These are phyloP conservation scores for Diaporthe citriasiana DNA, from an alignment of 2,329 filamentous ascomycete species.

Conservation along the genomic window DNA sequence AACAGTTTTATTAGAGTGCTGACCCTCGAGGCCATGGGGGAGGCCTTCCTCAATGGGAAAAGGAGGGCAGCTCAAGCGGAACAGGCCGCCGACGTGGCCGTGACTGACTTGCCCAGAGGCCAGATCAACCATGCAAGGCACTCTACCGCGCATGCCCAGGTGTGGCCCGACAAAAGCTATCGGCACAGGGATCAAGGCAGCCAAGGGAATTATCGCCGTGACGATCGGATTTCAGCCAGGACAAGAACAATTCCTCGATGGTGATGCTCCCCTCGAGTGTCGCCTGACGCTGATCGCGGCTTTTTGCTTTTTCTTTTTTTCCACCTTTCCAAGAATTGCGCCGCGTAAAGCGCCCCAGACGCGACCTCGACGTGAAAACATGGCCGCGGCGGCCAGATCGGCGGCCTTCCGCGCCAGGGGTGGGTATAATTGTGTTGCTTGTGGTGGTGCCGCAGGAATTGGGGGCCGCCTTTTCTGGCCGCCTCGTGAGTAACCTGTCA, in stretches of 20 bases:
- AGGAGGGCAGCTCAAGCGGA: conserved; percentile 31
- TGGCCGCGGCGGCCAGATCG: conserved; percentile 20
- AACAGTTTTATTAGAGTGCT: conserved; percentile 18
- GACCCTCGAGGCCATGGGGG: conserved; percentile 18
- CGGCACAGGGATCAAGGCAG: conserved; percentile 14
- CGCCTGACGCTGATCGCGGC: conserved; percentile 25
- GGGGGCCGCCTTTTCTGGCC: conserved; percentile 26
- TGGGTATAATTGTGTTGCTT: conserved; percentile 14
- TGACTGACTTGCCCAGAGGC: conserved; percentile 33
- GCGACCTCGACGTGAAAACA: conserved; percentile 11
- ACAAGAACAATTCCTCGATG: neutral
- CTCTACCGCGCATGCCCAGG: conserved; percentile 28
- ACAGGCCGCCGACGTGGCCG: conserved; percentile 31
- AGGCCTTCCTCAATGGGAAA: conserved; percentile 31
- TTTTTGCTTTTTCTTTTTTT: neutral
- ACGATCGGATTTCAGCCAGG: conserved; percentile 5
- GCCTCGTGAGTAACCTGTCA: conserved; percentile 29
- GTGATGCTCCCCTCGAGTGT: neutral
- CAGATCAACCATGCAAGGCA: conserved; percentile 37
- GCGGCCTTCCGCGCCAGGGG: conserved; percentile 30
- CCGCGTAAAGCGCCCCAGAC: conserved; percentile 32
- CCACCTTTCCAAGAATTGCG: neutral
- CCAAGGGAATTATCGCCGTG: neutral
- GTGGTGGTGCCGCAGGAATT: conserved; percentile 5
- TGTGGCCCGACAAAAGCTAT: neutral